These are phyloP conservation scores for Phytophthora quininea DNA, from an alignment of 352 stramenopile species.

Conservation along the genomic window DNA sequence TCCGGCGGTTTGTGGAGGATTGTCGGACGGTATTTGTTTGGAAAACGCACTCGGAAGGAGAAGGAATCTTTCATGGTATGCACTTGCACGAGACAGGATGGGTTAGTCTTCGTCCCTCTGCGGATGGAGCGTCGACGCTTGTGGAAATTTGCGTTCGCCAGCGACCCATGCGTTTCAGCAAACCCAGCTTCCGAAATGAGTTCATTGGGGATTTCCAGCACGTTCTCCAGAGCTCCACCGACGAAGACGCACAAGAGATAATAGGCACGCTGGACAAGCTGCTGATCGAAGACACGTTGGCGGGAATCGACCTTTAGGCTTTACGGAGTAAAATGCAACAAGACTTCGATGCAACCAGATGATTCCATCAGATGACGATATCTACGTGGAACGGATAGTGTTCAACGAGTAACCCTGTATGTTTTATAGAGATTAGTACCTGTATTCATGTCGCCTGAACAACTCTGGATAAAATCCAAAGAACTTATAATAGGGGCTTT, in stretches of 20 bases:
- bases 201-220: neutral
- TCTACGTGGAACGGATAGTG: no score
- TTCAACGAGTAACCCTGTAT: no score
- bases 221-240: neutral
- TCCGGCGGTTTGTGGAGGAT: conserved; percentile 38
- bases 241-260: neutral
- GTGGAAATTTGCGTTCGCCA: neutral
- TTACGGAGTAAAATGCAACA: no score
- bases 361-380: no score
- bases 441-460: no score
- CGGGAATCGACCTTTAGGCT: neutral
- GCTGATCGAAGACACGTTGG: neutral
- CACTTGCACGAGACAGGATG: conserved; percentile 62
- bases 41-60: conserved; percentile 44
- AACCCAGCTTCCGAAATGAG: neutral
- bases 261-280: neutral
- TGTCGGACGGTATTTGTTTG: conserved; percentile 55
- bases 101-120: conserved; percentile 14
- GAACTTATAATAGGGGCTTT: no score
- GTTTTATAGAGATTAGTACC: no score
- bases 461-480: no score
- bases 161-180: neutral
- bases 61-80: conserved; percentile 38
- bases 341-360: no score
- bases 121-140: neutral